Evolutionary conservation across 1,139 yeast species (phyloP).

Genomic region (Chernovozyma sophiae-reginae): DNA sequence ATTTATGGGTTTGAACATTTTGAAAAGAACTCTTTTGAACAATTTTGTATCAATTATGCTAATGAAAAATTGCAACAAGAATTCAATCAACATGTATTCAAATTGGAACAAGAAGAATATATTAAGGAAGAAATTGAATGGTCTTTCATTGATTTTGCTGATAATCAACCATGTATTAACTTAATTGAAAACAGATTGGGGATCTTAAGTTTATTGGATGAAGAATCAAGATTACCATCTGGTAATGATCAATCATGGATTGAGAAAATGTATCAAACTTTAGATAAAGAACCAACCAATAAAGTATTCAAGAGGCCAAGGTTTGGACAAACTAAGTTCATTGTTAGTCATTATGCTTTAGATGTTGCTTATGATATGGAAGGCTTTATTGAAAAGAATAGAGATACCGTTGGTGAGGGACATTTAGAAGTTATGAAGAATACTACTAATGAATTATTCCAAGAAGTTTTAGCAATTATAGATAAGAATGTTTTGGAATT

Average conservation of each 20-base stretch:
- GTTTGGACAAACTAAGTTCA: conserved; percentile 86
- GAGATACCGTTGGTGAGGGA: conserved; percentile 97
- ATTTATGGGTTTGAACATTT: conserved; percentile 97
- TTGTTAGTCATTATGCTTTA: conserved; percentile 90
- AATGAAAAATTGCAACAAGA: conserved; percentile 97
- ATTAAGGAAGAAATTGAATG: conserved; percentile 90
- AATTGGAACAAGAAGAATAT: conserved; percentile 94
- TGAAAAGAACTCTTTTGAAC: conserved; percentile 91
- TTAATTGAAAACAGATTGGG: conserved; percentile 89
- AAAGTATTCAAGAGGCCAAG: conserved; percentile 89
- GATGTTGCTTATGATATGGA: conserved; percentile 91
- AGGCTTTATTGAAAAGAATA: conserved; percentile 94
- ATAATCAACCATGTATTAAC: conserved; percentile 95
- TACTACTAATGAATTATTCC: conserved; percentile 62
- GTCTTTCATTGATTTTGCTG: conserved; percentile 95
- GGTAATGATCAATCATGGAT: conserved; percentile 94
- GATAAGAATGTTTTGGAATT: conserved; percentile 59
- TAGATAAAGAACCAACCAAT: conserved; percentile 74
- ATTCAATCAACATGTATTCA: conserved; percentile 95
- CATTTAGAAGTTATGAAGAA: conserved; percentile 79
- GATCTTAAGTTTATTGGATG: conserved; percentile 82
- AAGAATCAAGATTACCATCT: conserved; percentile 91
- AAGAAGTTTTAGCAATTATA: conserved; percentile 58
- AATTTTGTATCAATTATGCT: conserved; percentile 95
- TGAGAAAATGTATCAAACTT: conserved; percentile 81